phyloP scores from a whole-genome alignment of 768 basidiomycete genomes.

The Rubroboletus pulcherrimus region DNA sequence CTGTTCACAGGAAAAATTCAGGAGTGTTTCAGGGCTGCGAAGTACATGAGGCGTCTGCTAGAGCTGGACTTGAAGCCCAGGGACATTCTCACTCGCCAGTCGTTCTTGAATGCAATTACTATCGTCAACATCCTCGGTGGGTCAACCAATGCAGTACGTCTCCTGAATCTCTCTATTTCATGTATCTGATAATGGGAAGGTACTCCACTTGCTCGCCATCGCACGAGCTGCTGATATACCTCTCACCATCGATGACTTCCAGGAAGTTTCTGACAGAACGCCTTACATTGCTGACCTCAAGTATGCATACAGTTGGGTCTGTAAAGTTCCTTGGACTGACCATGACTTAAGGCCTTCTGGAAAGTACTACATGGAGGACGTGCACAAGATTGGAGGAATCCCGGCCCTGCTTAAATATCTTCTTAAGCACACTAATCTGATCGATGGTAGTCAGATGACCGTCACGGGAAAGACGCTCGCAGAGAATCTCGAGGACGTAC shows the following conservation, averaged over 20 bases:
- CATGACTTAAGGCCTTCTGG: conserved; percentile 61
- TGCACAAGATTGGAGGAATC: conserved; percentile 81
- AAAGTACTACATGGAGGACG: conserved; percentile 86
- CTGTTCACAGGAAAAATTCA: conserved; percentile 62
- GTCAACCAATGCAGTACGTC: conserved; percentile 77
- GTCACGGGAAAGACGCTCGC: conserved; percentile 90
- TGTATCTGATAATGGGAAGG: conserved; percentile 38
- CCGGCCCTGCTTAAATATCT: conserved; percentile 84
- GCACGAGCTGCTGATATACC: conserved; percentile 74
- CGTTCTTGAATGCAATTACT: conserved; percentile 82
- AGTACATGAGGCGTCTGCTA: conserved; percentile 69
- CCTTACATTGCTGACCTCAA: conserved; percentile 85
- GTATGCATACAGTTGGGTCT: conserved; percentile 33
- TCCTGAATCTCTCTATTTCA: neutral
- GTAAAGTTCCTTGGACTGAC: conserved; percentile 3
- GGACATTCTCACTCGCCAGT: conserved; percentile 63
- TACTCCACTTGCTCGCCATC: conserved; percentile 81
- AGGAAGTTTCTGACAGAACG: conserved; percentile 70
- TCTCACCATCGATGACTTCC: conserved; percentile 84
- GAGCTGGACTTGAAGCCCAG: conserved; percentile 81
- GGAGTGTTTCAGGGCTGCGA: conserved; percentile 76
- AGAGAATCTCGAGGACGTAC: conserved; percentile 78
- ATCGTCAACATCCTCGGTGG: conserved; percentile 80
- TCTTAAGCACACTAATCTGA: conserved; percentile 69
- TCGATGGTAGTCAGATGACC: conserved; percentile 80